A percentile compares a stretch with the other conserved stretches of the same genome.
Conservation (phyloP, 768 basidiomycete species). For the Cytidiella melzeri region DNA sequence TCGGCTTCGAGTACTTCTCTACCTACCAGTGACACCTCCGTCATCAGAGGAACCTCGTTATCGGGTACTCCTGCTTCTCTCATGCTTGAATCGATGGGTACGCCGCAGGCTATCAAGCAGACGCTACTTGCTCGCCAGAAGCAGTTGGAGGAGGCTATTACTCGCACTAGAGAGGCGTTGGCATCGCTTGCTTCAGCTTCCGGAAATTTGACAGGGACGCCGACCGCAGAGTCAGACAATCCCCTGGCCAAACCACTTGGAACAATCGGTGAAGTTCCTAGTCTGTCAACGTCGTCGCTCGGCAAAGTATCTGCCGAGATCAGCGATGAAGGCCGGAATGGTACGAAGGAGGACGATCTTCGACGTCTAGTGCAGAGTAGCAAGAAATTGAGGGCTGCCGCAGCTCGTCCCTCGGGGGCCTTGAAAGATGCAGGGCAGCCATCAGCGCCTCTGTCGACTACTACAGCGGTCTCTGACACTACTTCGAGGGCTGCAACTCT, state of each 20-base stretch:
- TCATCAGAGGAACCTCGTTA: too few species aligned
- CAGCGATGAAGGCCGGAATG: conserved; percentile 12
- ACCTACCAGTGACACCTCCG: too few species aligned
- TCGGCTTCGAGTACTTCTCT: too few species aligned
- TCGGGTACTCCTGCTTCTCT: too few species aligned
- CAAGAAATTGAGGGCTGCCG: conserved; percentile 23
- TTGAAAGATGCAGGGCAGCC: conserved; percentile 24
- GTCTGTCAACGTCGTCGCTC: not conserved
- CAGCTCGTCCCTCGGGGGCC: not conserved
- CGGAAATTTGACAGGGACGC: not conserved
- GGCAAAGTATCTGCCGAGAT: not conserved
- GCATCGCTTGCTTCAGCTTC: conserved; percentile 3
- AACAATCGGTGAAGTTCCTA: too few species aligned
- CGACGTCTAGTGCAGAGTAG: conserved; percentile 28
- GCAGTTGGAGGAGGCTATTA: not conserved
- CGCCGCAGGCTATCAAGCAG: too few species aligned
- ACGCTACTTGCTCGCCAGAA: too few species aligned
- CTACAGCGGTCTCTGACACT: conserved; percentile 1
- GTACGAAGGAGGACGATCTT: conserved; percentile 34
- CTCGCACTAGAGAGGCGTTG: not conserved
- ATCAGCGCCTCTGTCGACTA: conserved; percentile 28
- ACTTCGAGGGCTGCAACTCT: not conserved
- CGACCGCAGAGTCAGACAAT: not conserved
- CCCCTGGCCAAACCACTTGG: not conserved
- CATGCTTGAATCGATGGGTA: too few species aligned